Evolutionary conservation across 768 basidiomycete genomes (phyloP).

Genomic region (Suillus bovinus): DNA sequence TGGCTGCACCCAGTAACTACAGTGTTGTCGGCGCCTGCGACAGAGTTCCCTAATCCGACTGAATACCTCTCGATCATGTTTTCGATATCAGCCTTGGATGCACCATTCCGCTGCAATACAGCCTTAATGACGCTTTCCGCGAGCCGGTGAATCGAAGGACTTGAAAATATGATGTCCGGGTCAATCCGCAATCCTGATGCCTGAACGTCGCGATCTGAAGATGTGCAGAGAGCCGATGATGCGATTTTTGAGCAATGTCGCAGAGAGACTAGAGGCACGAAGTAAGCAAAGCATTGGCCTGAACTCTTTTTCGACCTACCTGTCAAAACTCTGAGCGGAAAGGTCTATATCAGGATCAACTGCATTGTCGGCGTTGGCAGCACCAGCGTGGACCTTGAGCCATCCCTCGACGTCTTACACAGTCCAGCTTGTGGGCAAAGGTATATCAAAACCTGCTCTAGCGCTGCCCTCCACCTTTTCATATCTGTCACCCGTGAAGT

Average conservation of each 20-base stretch:
- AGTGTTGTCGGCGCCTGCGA: conserved; percentile 11
- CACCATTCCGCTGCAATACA: conserved; percentile 4
- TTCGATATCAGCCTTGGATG: conserved; percentile 28
- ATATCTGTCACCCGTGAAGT: conserved; percentile 28
- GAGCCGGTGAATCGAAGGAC: conserved; percentile 42
- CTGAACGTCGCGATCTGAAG: conserved; percentile 28
- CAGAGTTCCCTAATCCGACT: conserved; percentile 15
- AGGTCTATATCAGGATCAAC: conserved; percentile 25
- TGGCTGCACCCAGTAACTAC: conserved; percentile 3
- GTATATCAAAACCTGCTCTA: conserved; percentile 18
- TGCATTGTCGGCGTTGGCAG: conserved; percentile 10
- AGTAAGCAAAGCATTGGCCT: neutral
- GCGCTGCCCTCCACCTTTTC: conserved; percentile 30
- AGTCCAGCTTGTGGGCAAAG: conserved; percentile 29
- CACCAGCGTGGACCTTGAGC: conserved; percentile 27
- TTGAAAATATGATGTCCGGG: conserved; percentile 35
- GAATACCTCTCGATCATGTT: conserved; percentile 44
- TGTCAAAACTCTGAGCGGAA: conserved; percentile 39
- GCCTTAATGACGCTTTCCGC: conserved; percentile 23
- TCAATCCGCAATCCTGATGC: conserved; percentile 28
- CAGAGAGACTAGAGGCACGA: conserved; percentile 24
- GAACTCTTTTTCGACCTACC: conserved; percentile 21
- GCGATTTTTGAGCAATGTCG: conserved; percentile 29
- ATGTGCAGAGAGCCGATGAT: conserved; percentile 27
- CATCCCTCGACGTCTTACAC: conserved; percentile 21